Evolutionary conservation across 2,329 filamentous ascomycete genomes (phyloP).

Genomic region (Aspergillus chevalieri): DNA sequence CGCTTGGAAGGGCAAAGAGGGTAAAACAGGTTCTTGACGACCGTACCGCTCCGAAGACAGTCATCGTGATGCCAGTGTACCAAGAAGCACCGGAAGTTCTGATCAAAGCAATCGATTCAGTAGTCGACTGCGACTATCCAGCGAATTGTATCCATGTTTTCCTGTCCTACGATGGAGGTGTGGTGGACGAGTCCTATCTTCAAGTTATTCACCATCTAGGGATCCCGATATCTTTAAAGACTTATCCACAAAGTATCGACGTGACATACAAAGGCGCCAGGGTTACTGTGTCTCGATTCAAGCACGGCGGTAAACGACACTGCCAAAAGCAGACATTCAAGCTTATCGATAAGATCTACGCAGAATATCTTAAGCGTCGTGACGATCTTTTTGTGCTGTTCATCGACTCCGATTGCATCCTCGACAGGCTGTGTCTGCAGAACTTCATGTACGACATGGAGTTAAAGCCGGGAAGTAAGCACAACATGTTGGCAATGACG

Average conservation of each 20-base stretch:
- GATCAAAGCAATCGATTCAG: slow-evolving; percentile 79
- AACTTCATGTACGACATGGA: slow-evolving; percentile 99
- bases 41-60: slow-evolving; percentile 80
- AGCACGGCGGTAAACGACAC: slow-evolving; percentile 86
- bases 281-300: slow-evolving; percentile 85
- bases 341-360: slow-evolving; percentile 88
- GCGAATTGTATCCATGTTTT: slow-evolving; percentile 90
- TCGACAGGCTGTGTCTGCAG: slow-evolving; percentile 85
- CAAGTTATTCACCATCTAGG: slow-evolving; percentile 80
- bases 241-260: slow-evolving; percentile 85
- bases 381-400: slow-evolving; percentile 94
- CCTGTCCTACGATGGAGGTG: slow-evolving; percentile 86
- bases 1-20: slow-evolving; percentile 71
- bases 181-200: slow-evolving; percentile 82
- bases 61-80: slow-evolving; percentile 96
- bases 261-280: slow-evolving; percentile 75
- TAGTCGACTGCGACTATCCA: slow-evolving; percentile 91
- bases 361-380: slow-evolving; percentile 75
- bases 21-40: slow-evolving; percentile 83
- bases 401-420: slow-evolving; percentile 94
- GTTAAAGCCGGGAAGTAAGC: slow-evolving; percentile 82
- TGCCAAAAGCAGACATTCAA: slow-evolving; percentile 92
- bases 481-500: slow-evolving; percentile 95
- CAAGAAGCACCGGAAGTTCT: slow-evolving; percentile 82
- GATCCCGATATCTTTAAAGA: slow-evolving; percentile 63